A percentile compares a stretch with the other conserved stretches of the same genome.
phyloP scores from a whole-genome alignment of 1,284 basidiomycete genomes.

The Malassezia furfur region DNA sequence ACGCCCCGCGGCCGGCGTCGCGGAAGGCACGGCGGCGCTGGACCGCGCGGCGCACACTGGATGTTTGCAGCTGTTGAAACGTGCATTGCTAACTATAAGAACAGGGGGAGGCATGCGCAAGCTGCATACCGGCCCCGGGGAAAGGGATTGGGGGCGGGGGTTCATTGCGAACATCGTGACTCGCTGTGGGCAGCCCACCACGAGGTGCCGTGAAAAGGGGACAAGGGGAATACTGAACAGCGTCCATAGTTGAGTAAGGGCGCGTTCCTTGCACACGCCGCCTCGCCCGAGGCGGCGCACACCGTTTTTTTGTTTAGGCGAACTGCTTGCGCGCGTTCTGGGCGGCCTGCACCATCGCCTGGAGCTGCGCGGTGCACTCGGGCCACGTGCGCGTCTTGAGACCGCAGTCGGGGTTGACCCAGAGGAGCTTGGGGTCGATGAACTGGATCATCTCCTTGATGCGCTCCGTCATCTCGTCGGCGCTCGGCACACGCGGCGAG shows the following conservation, averaged over 20 bases:
- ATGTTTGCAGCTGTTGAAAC: constrained; percentile 18
- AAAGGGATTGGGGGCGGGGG: background rate
- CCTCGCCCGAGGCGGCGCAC: constrained; percentile 2
- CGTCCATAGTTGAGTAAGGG: constrained; percentile 18
- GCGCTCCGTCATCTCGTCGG: constrained; percentile 87
- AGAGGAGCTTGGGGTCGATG: constrained; percentile 50
- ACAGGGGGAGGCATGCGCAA: constrained; percentile 1
- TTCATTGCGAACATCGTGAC: too few relatives aligned
- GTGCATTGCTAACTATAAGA: constrained; percentile 9
- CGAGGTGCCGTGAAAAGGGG: too few relatives aligned
- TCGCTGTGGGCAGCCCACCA: too few relatives aligned
- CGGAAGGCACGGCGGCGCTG: too few relatives aligned
- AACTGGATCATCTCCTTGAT: constrained; percentile 62
- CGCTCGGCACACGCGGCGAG: constrained; percentile 84
- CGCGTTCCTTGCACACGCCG: constrained; percentile 6
- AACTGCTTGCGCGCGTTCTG: constrained; percentile 65
- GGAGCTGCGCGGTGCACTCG: constrained; percentile 58
- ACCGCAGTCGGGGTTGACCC: constrained; percentile 80
- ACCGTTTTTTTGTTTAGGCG: constrained; percentile 19
- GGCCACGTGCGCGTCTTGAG: constrained; percentile 49
- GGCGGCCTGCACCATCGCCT: constrained; percentile 55
- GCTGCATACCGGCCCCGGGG: too few relatives aligned
- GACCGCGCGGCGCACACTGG: background rate
- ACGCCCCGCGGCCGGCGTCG: too few relatives aligned
- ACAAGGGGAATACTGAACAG: background rate